Evolutionary conservation across 1,284 basidiomycete genomes (phyloP), one percentile per base, ranked within the genome.

Genomic region (Sparassis latifolia): DNA sequence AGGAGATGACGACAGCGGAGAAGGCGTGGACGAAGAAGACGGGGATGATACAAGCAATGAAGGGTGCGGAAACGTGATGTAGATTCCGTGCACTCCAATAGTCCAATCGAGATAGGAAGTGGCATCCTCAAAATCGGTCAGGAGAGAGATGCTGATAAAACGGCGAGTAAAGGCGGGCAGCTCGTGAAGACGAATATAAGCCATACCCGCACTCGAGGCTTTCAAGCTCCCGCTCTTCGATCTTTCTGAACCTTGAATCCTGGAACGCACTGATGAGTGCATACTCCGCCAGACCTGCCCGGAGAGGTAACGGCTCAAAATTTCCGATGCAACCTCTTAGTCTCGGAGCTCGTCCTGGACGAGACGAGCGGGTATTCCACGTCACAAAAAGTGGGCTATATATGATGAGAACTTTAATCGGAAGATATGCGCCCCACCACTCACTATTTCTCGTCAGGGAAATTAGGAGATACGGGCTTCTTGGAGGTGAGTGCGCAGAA

Each of bases 241-340:
- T 91, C 65, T 76, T 81, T 56, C 70, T 75, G 71, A 89, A 89
- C 51, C 84, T 74, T 52, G 74, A 73, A 66, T 89, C 89, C 61
- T 76, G 74, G 69, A 89, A 86, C 28, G 86, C 86, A 64, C 91
- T 93, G 65, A 89, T 83, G 56, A 93, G 77, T 33, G 96, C 94
- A 65, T 97, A 99, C 60, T 97, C 91, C 45, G 79, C 78, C 50
- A 99, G 67, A 7, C 93, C 94, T 31, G 86, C 76, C 41, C 76
- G 79, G 29, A 98, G 74, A 5, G 83, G 73, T 65, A 87, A 77
- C 2, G 92, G 78, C 43, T 87, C 83, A 65, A 99, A 99, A 64
- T 84, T 95, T 61, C 96, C 96, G 59, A 99, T 98, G 70, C 96
- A 99, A 29, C 96, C 96, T 53, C 96, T 76, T 53, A 99, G 74